A percentile compares a stretch with the other conserved stretches of the same genome.
Evolutionary conservation across 2,329 filamentous ascomycete species (phyloP).

Genomic region (Albophoma yamanashiensis): DNA sequence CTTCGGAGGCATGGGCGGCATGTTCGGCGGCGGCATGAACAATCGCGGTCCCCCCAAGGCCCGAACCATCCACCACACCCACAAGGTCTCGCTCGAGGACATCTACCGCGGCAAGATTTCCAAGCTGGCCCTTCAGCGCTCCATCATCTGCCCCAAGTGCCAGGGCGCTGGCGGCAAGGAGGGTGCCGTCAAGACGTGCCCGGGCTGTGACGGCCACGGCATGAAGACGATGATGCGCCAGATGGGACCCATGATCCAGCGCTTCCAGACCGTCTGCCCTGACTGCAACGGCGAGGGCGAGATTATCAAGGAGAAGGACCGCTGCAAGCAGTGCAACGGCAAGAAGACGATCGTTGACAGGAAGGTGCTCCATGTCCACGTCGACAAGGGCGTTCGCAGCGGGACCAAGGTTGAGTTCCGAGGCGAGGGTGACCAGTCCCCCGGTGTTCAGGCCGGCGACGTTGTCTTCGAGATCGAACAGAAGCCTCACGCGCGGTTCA

Average conservation of each 20-base stretch:
- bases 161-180: constrained; percentile 94
- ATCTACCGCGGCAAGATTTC: constrained; percentile 97
- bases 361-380: constrained; percentile 96
- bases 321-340: constrained; percentile 90
- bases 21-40: constrained; percentile 70
- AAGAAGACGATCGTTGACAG: constrained; percentile 98
- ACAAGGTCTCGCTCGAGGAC: constrained; percentile 96
- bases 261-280: constrained; percentile 97
- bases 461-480: constrained; percentile 98
- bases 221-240: constrained; percentile 99
- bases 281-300: constrained; percentile 98
- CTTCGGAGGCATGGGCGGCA: constrained; percentile 51
- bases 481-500: constrained; percentile 94
- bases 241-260: constrained; percentile 99
- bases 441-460: constrained; percentile 86
- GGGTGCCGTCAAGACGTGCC: constrained; percentile 88
- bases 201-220: constrained; percentile 83
- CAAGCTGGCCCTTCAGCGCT: constrained; percentile 94
- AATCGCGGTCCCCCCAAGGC: constrained; percentile 77
- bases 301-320: constrained; percentile 92
- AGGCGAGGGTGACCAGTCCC: constrained; percentile 92
- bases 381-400: constrained; percentile 86
- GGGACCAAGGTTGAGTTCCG: constrained; percentile 96
- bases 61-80: constrained; percentile 92
- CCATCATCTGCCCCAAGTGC: constrained; percentile 91